phyloP scores from a whole-genome alignment of 2,329 filamentous ascomycete genomes.

The Fusarium lyarnte region DNA sequence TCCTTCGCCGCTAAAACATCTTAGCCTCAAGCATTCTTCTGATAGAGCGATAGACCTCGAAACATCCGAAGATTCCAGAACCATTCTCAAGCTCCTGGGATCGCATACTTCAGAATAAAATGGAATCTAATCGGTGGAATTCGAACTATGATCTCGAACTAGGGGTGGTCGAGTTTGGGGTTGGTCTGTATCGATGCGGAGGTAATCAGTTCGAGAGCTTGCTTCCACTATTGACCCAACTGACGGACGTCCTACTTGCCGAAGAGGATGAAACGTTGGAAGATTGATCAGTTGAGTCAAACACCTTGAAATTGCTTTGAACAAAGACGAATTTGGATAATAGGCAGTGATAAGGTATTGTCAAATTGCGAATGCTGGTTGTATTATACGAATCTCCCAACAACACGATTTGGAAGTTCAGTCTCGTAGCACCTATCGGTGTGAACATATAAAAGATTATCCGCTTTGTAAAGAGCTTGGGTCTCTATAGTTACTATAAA shows the following conservation, averaged over 20 bases:
- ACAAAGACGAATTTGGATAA: fast-evolving
- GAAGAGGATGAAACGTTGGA: neutral
- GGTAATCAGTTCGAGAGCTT: neutral
- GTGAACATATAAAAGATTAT: neutral
- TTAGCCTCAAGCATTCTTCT: neutral
- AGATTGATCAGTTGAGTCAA: neutral
- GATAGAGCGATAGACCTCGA: neutral
- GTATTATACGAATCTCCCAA: neutral
- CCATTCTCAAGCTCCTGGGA: neutral
- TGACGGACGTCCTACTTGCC: neutral
- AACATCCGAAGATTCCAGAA: neutral
- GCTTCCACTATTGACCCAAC: neutral
- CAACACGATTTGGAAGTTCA: neutral
- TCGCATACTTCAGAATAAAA: neutral
- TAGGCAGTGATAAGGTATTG: neutral
- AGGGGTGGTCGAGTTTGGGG: neutral
- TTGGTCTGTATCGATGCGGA: neutral
- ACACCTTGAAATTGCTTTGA: neutral
- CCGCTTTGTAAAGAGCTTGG: neutral
- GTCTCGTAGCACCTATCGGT: neutral
- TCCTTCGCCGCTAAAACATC: too few relatives aligned
- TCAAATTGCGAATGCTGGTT: too few relatives aligned
- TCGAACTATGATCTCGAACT: neutral
- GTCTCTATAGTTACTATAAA: neutral
- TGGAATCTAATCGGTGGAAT: neutral